Evolutionary conservation across 495 filamentous ascomycete species (phyloP), one percentile per base, ranked within the genome.

Genomic region (Xylaria longipes): DNA sequence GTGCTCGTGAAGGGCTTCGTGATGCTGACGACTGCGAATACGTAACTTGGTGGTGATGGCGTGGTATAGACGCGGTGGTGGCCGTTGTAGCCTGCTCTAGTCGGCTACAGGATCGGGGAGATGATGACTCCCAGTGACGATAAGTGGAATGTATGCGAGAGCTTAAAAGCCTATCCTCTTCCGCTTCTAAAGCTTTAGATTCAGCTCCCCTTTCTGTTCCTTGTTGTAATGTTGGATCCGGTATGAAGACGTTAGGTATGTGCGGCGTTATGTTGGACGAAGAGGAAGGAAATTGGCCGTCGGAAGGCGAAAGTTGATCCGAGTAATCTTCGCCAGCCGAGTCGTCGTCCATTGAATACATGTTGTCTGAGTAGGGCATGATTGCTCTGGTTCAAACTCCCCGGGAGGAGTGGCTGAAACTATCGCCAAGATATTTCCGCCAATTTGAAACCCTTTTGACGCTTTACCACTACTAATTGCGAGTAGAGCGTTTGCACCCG

Each of bases 331-430:
- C 82, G 68, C 77, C 75, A 62, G 81, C 79, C 71, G 74, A 73
- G 64, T 81, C 78, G 72, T 77, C 82, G 56, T 75, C 71, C 74
- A 77, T 72, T 33, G 81, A 83, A 74, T 82, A 82, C 71, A 85
- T 73, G 65, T 84, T 80, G 75, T 85, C 84, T 12, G 83, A 82
- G 74, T 84, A 84, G 1, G 83, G 82, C 71, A 77, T 79, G 62
- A 65, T 73, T 60, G 65, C 71, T 62, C 58, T 58, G 31, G 65
- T 76, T 78, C 74, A 78, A 74, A 76, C 78, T 22, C 20, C 72
- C 71, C 75, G 72, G 68, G 70, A 70, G 31, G 45, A 43, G 25
- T 39, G 71, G 71, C 52, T 76, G 75, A 77, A 74, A 74, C 73
- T 74, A 77, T 76, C 72, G 72, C 76, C 74, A 76, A 73, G 74